Evolutionary conservation across 176 grass and related monocot species (phyloP), one percentile per base, ranked within the genome.

Genomic region (Dactylis glomerata): DNA sequence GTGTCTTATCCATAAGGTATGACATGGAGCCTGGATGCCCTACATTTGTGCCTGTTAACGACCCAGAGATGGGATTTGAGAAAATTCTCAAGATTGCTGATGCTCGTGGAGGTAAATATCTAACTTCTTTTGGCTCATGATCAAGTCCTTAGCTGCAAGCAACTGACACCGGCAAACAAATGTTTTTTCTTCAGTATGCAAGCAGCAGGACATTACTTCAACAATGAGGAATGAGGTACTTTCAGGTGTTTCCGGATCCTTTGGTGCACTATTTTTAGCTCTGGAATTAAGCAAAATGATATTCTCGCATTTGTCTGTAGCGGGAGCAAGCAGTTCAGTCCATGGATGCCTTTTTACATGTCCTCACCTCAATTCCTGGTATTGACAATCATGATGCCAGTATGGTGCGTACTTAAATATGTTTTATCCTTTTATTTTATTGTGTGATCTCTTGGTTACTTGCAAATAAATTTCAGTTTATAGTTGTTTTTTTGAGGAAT

Each of bases 301-400:
- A 22, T 22, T 54, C 51, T 54, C 6, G 1, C 19, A 1, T 54
- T 2, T 22, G 19, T 54, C 51, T 54, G 19, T 22, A 54, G 17
- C 5, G 5, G 49, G 49, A 51, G 49, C 49, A 51, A 51, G 49
- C 49, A 51, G 88, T 89, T 63, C 88, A 91, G 76, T 89, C 77
- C 82, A 87, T 92, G 72, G 86, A 91, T 79, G 46, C 79, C 41
- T 89, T 92, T 65, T 68, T 96, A 16, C 71, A 42, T 42, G 91
- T 92, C 14, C 56, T 95, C 69, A 92, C 90, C 40, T 86, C 90
- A 41, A 91, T 92, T 65, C 86, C 88, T 79, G 90, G 83, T 42
- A 92, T 91, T 76, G 93, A 96, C 59, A 75, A 86, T 22, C 93
- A 96, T 15, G 90, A 96, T 72, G 90, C 90, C 67, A 92, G 89